Conservation (phyloP, 2,329 filamentous ascomycete species). For the Fusarium marasasianum region DNA sequence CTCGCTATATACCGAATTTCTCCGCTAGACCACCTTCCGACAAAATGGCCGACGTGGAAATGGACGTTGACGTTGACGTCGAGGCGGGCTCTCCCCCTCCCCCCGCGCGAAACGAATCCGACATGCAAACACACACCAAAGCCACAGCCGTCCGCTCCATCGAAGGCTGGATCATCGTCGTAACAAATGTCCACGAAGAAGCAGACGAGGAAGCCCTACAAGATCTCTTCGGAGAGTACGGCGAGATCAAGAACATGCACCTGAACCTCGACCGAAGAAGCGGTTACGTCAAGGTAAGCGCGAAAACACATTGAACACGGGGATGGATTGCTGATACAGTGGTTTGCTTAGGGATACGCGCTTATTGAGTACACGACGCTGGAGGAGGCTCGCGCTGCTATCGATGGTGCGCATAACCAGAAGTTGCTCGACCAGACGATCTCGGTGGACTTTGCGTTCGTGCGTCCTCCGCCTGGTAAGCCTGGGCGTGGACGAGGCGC, state of each 20-base stretch:
- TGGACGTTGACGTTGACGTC: constrained; percentile 64
- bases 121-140: constrained; percentile 77
- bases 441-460: constrained; percentile 85
- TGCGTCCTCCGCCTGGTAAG: constrained; percentile 74
- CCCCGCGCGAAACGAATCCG: constrained; percentile 62
- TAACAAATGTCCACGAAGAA: constrained; percentile 89
- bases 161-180: constrained; percentile 89
- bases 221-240: constrained; percentile 84
- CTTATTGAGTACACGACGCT: constrained; percentile 86
- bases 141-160: constrained; percentile 86
- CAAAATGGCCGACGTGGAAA: constrained; percentile 64
- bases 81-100: constrained; percentile 50
- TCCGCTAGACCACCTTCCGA: neutral
- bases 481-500: constrained; percentile 51
- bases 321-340: neutral
- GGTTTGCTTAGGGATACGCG: constrained; percentile 73
- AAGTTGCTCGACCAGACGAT: constrained; percentile 86
- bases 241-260: constrained; percentile 88
- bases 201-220: constrained; percentile 84
- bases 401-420: constrained; percentile 79
- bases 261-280: constrained; percentile 84
- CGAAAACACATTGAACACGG: neutral
- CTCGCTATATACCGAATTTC: neutral
- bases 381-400: constrained; percentile 81
- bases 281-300: constrained; percentile 82